These are phyloP conservation scores for Populus davidiana DNA, from an alignment of 345 rosid genomes.

Conservation along the genomic window DNA sequence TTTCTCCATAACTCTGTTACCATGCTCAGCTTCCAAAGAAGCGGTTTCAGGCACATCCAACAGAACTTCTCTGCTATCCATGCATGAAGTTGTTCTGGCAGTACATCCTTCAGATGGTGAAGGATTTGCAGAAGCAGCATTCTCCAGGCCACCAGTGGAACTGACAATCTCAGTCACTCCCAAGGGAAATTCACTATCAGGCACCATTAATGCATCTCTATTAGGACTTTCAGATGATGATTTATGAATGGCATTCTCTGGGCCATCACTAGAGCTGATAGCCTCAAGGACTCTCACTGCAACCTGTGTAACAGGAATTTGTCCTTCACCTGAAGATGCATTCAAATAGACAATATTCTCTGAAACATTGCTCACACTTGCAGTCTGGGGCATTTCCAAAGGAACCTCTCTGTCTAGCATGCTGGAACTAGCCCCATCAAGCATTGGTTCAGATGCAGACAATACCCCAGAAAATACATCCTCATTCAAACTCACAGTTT, in stretches of 20 bases:
- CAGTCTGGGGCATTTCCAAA: neutral
- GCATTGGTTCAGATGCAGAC: slow-evolving; percentile 7
- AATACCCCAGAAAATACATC: slow-evolving; percentile 3
- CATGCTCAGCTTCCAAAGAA: neutral
- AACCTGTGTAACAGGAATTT: slow-evolving; percentile 9
- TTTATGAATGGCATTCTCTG: neutral
- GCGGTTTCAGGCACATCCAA: slow-evolving; percentile 12
- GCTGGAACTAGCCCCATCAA: neutral
- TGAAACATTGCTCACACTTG: neutral
- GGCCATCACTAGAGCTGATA: slow-evolving; percentile 16
- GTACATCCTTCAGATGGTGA: neutral
- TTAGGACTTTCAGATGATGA: slow-evolving; percentile 1
- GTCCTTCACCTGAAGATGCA: slow-evolving; percentile 23
- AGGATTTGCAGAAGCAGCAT: slow-evolving; percentile 14
- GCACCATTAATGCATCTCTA: neutral
- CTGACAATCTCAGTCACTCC: slow-evolving; percentile 14
- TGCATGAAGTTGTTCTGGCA: neutral
- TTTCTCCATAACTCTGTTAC: neutral
- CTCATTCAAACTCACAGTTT: slow-evolving; percentile 20
- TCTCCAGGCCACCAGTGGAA: slow-evolving; percentile 6
- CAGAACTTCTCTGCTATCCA: neutral
- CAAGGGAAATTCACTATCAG: neutral
- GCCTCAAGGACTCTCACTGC: slow-evolving; percentile 11
- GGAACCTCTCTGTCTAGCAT: slow-evolving; percentile 11
- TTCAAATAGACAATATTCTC: slow-evolving; percentile 21